phyloP scores from a whole-genome alignment of 1,284 basidiomycete species.

The Meira nashicola region DNA sequence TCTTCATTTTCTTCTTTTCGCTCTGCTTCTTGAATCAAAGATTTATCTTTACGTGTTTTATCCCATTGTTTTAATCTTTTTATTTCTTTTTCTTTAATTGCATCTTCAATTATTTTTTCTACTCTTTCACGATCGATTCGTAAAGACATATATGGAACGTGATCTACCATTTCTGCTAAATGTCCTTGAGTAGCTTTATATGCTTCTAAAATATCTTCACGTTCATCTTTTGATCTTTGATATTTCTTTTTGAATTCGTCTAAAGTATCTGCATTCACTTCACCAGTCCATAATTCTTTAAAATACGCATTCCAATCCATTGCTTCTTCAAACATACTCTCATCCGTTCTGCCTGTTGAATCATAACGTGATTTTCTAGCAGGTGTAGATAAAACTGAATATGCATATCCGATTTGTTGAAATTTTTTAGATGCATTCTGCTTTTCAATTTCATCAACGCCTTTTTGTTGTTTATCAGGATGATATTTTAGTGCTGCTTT shows the following conservation, averaged over 20 bases:
- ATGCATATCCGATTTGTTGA: constrained; percentile 51
- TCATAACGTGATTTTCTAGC: constrained; percentile 43
- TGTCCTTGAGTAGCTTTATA: constrained; percentile 37
- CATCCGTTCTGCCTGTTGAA: constrained; percentile 44
- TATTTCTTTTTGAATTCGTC: constrained; percentile 46
- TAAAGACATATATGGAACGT: constrained; percentile 45
- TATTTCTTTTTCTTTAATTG: constrained; percentile 32
- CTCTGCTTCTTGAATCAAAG: constrained; percentile 25
- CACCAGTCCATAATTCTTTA: constrained; percentile 47
- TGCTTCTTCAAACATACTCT: constrained; percentile 40
- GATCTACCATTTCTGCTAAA: constrained; percentile 37
- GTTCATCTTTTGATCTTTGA: constrained; percentile 44
- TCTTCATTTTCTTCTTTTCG: constrained; percentile 22
- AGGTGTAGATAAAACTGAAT: constrained; percentile 46
- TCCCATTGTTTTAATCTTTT: constrained; percentile 24
- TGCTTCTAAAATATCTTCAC: constrained; percentile 39
- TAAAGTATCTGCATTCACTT: constrained; percentile 41
- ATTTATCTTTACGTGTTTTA: constrained; percentile 25
- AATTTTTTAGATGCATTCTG: constrained; percentile 24
- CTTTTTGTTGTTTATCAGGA: constrained; percentile 45
- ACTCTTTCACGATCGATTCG: constrained; percentile 38
- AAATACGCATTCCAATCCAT: constrained; percentile 54
- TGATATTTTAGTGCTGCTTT: constrained; percentile 48
- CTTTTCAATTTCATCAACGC: neutral
- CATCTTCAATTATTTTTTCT: constrained; percentile 31